Conservation (phyloP, 495 filamentous ascomycete genomes). For the Podospora anserina region DNA sequence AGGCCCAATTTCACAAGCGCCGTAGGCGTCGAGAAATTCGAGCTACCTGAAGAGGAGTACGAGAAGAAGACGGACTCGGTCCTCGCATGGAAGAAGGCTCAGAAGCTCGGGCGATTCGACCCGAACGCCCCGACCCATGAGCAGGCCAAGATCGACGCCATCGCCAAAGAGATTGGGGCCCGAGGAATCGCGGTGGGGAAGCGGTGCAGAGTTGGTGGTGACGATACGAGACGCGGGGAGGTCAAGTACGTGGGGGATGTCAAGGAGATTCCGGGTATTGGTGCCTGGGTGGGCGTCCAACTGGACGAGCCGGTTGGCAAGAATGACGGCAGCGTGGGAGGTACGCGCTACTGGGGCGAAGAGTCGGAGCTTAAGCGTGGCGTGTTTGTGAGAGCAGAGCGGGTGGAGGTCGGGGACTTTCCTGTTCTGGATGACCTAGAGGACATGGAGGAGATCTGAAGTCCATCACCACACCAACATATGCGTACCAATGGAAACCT, state of each 20-base stretch:
- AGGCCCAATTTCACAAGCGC: slow-evolving; percentile 74
- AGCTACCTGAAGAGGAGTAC: slow-evolving; percentile 77
- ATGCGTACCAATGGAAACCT: neutral
- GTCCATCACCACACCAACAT: neutral
- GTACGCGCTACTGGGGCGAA: slow-evolving; percentile 71
- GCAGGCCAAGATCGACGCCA: slow-evolving; percentile 63
- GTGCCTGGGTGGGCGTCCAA: slow-evolving; percentile 81
- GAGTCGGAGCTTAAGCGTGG: slow-evolving; percentile 63
- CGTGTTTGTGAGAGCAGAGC: slow-evolving; percentile 84
- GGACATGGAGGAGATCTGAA: slow-evolving; percentile 83
- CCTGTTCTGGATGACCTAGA: slow-evolving; percentile 71
- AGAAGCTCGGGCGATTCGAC: slow-evolving; percentile 93
- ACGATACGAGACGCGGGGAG: slow-evolving; percentile 75
- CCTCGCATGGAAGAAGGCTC: slow-evolving; percentile 85
- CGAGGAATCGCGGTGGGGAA: slow-evolving; percentile 63
- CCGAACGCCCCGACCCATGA: slow-evolving; percentile 71
- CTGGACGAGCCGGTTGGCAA: slow-evolving; percentile 85
- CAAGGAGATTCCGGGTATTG: slow-evolving; percentile 69
- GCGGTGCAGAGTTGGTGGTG: slow-evolving; percentile 59
- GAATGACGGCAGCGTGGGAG: slow-evolving; percentile 83
- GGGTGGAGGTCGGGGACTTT: slow-evolving; percentile 85
- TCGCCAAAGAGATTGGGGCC: slow-evolving; percentile 61
- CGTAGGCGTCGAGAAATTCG: slow-evolving; percentile 79
- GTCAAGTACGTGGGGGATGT: slow-evolving; percentile 81
- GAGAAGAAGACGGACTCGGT: slow-evolving; percentile 80